Evolutionary conservation across 768 basidiomycete genomes (phyloP).

Genomic region (Kwoniella botswanensis): DNA sequence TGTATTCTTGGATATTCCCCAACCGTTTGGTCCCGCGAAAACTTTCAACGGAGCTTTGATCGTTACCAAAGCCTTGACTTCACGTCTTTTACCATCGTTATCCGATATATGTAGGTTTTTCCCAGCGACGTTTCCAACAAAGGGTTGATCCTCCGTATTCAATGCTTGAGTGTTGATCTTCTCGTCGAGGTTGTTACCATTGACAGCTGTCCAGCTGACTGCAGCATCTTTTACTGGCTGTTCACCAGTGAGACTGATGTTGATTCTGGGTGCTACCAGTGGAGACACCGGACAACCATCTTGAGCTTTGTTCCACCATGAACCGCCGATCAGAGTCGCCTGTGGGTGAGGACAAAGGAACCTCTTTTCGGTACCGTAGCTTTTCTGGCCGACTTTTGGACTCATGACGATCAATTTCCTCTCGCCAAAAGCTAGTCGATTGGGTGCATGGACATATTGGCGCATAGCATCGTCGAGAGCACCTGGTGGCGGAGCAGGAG

Average conservation of each 20-base stretch:
- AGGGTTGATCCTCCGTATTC: slow-evolving; percentile 66
- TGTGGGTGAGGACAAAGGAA: slow-evolving; percentile 94
- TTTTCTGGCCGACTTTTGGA: slow-evolving; percentile 96
- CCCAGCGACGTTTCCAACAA: slow-evolving; percentile 89
- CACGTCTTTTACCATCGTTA: slow-evolving; percentile 92
- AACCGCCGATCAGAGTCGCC: slow-evolving; percentile 89
- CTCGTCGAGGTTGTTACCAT: slow-evolving; percentile 79
- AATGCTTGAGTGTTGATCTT: slow-evolving; percentile 38
- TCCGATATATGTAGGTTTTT: slow-evolving; percentile 95
- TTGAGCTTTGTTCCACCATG: slow-evolving; percentile 88
- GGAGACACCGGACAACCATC: slow-evolving; percentile 64
- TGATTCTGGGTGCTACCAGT: slow-evolving; percentile 67
- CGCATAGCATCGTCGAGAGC: slow-evolving; percentile 25
- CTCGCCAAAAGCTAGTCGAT: slow-evolving; percentile 88
- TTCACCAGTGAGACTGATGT: slow-evolving; percentile 91
- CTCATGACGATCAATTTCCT: slow-evolving; percentile 95
- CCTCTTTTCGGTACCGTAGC: slow-evolving; percentile 93
- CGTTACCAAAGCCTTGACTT: slow-evolving; percentile 87
- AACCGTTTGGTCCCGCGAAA: slow-evolving; percentile 64
- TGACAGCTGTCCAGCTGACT: slow-evolving; percentile 83
- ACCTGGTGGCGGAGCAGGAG: slow-evolving; percentile 8
- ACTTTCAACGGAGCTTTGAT: slow-evolving; percentile 32
- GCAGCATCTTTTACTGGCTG: slow-evolving; percentile 80
- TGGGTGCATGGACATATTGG: slow-evolving; percentile 80
- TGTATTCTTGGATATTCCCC: slow-evolving; percentile 59